Evolutionary conservation across 805 yeast species (phyloP), one percentile per base, ranked within the genome.

Genomic region (Wickerhamiella dianesei): DNA sequence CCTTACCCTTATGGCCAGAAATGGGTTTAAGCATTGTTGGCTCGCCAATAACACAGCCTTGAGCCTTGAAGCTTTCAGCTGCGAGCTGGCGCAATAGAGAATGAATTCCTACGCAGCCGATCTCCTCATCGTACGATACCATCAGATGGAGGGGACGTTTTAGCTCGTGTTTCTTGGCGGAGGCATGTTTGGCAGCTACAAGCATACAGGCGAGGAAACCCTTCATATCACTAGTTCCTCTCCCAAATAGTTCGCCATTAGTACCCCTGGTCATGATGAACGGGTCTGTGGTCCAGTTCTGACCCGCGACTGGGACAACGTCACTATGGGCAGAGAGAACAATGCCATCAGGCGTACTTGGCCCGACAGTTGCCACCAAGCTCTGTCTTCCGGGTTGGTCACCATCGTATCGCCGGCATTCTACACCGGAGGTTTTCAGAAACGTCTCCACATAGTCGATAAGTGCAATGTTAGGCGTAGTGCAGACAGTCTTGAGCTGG

Each of bases 221-320:
- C 22, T 51, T 51, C 54, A 51, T 51, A 25, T 51, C 54, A 25
- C 53, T 50, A 17, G 53, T 47, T 12, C 54, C 54, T n/a, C 54
- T 47, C 35, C 47, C 54, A 2, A 51, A 45, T 6, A 51, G 46
- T 29, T 40, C 43, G n/a, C 25, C 40, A 39, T 39, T 18, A 21
- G 36, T 44, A 14, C n/a, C 14, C 25, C 41, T 36, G 13, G 40
- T 29, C 44, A 51, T 12, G 13, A 3, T 8, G 44, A 51, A 51
- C 43, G 54, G 54, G 36, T 51, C 53, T 3, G 54, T 25, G 17
- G 52, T 49, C 54, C 54, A 51, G 19, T 50, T 50, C 48, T 51
- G 54, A 22, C 48, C 51, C 45, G 47, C 47, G 1, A 51, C 54
- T 18, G 54, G 54, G 3, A 51, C 54, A 3, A 51, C 54, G 21